Evolutionary conservation across 306 rosid species (phyloP).

Genomic region (Pterocarpus santalinus): DNA sequence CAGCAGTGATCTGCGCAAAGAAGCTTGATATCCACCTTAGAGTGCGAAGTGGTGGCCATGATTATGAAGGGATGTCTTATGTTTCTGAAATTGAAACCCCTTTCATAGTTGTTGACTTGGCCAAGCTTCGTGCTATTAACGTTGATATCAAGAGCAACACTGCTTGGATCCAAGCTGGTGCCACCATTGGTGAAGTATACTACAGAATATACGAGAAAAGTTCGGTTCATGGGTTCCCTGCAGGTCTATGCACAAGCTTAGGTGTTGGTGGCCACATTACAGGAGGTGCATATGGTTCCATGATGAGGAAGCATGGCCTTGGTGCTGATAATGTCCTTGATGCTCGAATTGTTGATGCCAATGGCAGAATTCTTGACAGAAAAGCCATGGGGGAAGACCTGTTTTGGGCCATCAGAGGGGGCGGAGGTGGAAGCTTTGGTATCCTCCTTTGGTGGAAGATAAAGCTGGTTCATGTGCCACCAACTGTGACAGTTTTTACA

Average conservation of each 20-base stretch:
- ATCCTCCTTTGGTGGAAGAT: constrained; percentile 69
- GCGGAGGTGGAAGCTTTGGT: constrained; percentile 78
- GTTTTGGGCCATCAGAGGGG: constrained; percentile 82
- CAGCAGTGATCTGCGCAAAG: constrained; percentile 60
- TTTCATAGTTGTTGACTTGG: constrained; percentile 61
- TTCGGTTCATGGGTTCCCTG: constrained; percentile 64
- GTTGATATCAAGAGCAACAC: constrained; percentile 51
- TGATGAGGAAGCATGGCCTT: constrained; percentile 75
- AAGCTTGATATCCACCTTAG: constrained; percentile 57
- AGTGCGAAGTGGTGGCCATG: constrained; percentile 73
- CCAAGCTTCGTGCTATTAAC: constrained; percentile 50
- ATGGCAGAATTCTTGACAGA: constrained; percentile 67
- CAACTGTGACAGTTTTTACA: constrained; percentile 64
- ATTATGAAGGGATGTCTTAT: constrained; percentile 72
- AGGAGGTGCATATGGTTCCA: constrained; percentile 79
- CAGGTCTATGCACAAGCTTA: constrained; percentile 62
- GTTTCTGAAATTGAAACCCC: constrained; percentile 54
- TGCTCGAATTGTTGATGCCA: constrained; percentile 61
- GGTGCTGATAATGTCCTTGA: constrained; percentile 68
- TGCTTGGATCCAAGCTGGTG: constrained; percentile 80
- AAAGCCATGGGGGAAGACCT: constrained; percentile 73
- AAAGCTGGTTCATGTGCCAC: constrained; percentile 69
- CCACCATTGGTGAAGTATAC: constrained; percentile 69
- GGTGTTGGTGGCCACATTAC: constrained; percentile 78
- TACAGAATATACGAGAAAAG: constrained; percentile 60